Conservation (phyloP, 345 rosid genomes). For the Limnanthes douglasii region DNA sequence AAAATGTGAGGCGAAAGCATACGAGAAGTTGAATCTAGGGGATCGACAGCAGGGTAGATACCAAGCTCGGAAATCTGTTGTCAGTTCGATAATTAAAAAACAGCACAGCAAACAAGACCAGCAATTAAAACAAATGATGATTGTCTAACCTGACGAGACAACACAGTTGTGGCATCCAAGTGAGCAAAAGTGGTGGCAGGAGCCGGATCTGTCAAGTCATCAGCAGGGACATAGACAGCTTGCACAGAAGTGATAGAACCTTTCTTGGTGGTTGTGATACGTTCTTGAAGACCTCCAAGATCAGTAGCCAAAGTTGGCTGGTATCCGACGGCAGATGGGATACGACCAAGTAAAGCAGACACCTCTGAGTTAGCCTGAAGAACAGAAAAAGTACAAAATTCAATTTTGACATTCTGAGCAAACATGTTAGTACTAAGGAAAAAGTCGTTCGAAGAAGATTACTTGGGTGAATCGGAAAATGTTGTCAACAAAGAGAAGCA, state of each 20-base stretch:
- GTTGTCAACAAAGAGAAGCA: constrained; percentile 77
- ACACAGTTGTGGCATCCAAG: constrained; percentile 87
- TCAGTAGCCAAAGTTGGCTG: constrained; percentile 90
- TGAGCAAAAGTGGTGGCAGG: constrained; percentile 88
- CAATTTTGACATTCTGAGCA: not conserved
- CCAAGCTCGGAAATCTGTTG: constrained; percentile 68
- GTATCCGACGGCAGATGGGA: constrained; percentile 89
- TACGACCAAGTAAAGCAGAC: constrained; percentile 87
- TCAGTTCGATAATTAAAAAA: not conserved
- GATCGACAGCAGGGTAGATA: constrained; percentile 84
- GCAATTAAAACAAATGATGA: too few species aligned
- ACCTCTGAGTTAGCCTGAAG: constrained; percentile 82
- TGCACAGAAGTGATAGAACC: constrained; percentile 86
- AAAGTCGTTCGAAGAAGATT: not conserved
- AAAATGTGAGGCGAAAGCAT: constrained; percentile 91
- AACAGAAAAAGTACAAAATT: not conserved
- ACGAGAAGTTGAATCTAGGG: constrained; percentile 77
- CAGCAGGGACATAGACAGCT: constrained; percentile 91
- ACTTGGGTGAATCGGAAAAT: constrained; percentile 82
- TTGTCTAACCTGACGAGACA: constrained; percentile 64
- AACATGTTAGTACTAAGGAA: not conserved
- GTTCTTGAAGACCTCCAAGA: constrained; percentile 88
- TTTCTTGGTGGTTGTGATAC: constrained; percentile 83
- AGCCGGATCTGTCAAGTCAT: constrained; percentile 93
- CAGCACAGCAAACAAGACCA: too few species aligned